Percentiles rank a stretch among this genome's conserved stretches.
These are phyloP conservation scores for Myxozyma udenii DNA, from an alignment of 805 yeast species.

Conservation along the genomic window DNA sequence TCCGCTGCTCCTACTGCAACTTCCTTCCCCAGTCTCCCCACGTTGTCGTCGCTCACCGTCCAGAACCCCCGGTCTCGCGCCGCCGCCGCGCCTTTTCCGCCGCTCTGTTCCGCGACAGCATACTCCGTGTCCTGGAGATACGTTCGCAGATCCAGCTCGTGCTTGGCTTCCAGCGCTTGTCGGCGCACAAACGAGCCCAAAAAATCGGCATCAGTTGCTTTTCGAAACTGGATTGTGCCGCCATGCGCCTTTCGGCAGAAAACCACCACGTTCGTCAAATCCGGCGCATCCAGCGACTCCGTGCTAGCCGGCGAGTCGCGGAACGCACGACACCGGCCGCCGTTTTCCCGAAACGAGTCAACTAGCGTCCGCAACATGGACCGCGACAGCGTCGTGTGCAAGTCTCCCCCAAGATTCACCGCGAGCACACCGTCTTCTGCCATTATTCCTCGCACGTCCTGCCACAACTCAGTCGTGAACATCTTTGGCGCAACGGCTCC, in stretches of 20 bases:
- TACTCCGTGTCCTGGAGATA: conserved; percentile 12
- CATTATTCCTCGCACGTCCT: conserved; percentile 9
- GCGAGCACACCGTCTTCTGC: conserved; percentile 26
- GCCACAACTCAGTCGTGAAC: conserved; percentile 25
- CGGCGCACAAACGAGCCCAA: conserved; percentile 15
- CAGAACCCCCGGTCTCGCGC: not conserved
- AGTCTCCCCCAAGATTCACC: conserved; percentile 25
- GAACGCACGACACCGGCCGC: conserved; percentile 19
- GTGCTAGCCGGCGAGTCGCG: not conserved
- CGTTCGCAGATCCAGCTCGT: conserved; percentile 15
- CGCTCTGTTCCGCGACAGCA: conserved; percentile 5
- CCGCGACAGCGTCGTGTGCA: conserved; percentile 2
- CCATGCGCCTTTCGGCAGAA: conserved; percentile 19
- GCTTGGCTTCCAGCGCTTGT: conserved; percentile 2
- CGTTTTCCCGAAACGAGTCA: conserved; percentile 4
- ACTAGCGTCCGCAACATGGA: conserved; percentile 18
- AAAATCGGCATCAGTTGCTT: conserved; percentile 16
- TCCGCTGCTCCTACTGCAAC: conserved; percentile 15
- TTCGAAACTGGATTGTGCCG: conserved; percentile 13
- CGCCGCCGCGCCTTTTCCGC: not conserved
- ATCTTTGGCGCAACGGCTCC: conserved; percentile 21
- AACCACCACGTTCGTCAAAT: conserved; percentile 17
- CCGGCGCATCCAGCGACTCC: not conserved
- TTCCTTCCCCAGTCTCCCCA: conserved; percentile 1
- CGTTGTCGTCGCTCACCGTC: conserved; percentile 7